These are phyloP conservation scores for Leccinum pallidistipes DNA, from an alignment of 1,284 basidiomycete species.

Conservation along the genomic window DNA sequence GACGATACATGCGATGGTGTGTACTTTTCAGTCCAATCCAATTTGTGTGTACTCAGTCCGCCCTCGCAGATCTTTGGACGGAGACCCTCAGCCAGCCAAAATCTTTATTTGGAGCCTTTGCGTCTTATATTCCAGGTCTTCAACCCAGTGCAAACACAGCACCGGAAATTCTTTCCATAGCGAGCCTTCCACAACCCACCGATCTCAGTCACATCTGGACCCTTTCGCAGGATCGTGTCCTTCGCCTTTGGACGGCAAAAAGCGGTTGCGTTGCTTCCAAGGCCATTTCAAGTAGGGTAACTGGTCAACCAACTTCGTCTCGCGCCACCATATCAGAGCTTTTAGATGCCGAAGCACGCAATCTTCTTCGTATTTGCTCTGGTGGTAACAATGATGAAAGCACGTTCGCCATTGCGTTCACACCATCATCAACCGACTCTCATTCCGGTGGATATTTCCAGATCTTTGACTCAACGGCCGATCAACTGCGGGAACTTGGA, in stretches of 20 bases:
- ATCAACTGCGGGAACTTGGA: constrained; percentile 56
- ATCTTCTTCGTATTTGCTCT: constrained; percentile 59
- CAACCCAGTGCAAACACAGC: constrained; percentile 45
- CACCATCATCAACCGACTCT: constrained; percentile 61
- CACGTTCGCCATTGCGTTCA: constrained; percentile 58
- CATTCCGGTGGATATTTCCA: constrained; percentile 72
- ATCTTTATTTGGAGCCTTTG: constrained; percentile 62
- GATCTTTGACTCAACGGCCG: constrained; percentile 51
- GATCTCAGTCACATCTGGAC: constrained; percentile 77
- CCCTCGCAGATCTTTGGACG: constrained; percentile 58
- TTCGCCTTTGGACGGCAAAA: constrained; percentile 80
- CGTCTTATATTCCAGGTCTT: constrained; percentile 63
- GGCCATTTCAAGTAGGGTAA: constrained; percentile 39
- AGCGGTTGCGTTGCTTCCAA: constrained; percentile 68
- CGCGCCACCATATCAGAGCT: constrained; percentile 43
- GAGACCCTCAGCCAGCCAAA: constrained; percentile 62
- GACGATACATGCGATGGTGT: constrained; percentile 57
- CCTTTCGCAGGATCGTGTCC: constrained; percentile 83
- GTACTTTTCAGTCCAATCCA: constrained; percentile 10
- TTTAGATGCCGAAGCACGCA: constrained; percentile 58
- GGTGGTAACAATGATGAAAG: constrained; percentile 42
- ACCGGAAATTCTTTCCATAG: constrained; percentile 63
- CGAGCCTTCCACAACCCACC: constrained; percentile 69
- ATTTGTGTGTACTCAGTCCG: constrained; percentile 9
- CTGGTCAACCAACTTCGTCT: constrained; percentile 21